Evolutionary conservation across 1,139 yeast species (phyloP).

Genomic region (Yamadazyma aaseri): DNA sequence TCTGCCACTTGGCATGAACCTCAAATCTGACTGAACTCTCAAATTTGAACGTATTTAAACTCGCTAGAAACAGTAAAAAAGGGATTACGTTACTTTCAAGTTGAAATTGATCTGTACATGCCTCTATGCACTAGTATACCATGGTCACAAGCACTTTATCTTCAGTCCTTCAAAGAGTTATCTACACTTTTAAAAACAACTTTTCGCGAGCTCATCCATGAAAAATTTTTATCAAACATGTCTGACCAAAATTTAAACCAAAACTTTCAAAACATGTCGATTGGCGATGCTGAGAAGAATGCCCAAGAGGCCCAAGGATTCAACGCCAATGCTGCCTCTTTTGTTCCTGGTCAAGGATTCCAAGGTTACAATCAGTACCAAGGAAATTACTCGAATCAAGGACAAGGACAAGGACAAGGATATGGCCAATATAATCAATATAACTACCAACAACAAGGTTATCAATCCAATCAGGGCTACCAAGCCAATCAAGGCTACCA

Average conservation of each 20-base stretch:
- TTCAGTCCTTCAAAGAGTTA: too few species aligned
- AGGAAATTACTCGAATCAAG: conserved; percentile 5
- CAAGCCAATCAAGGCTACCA: conserved; percentile 20
- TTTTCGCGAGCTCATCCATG: conserved; percentile 4
- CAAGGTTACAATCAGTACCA: conserved; percentile 8
- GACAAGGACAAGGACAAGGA: conserved; percentile 18
- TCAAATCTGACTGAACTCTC: too few species aligned
- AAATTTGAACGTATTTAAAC: too few species aligned
- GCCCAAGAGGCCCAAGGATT: conserved; percentile 12
- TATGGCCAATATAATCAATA: conserved; percentile 19
- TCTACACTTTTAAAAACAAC: too few species aligned
- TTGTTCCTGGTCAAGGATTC: conserved; percentile 17
- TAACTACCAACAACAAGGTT: conserved; percentile 9
- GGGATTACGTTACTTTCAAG: too few species aligned
- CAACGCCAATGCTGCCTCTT: conserved; percentile 15
- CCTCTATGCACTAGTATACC: too few species aligned
- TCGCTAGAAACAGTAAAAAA: too few species aligned
- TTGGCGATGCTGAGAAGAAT: conserved; percentile 25
- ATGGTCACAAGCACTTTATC: too few species aligned
- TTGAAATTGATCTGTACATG: too few species aligned
- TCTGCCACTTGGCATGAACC: too few species aligned
- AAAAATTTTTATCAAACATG: conserved; percentile 27
- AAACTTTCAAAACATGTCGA: conserved; percentile 51
- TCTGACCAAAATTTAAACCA: conserved; percentile 54
- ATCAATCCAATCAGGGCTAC: conserved; percentile 13